Evolutionary conservation across 1,284 basidiomycete species (phyloP), one percentile per base, ranked within the genome.

Genomic region (Leccinum brunneo-olivaceum): DNA sequence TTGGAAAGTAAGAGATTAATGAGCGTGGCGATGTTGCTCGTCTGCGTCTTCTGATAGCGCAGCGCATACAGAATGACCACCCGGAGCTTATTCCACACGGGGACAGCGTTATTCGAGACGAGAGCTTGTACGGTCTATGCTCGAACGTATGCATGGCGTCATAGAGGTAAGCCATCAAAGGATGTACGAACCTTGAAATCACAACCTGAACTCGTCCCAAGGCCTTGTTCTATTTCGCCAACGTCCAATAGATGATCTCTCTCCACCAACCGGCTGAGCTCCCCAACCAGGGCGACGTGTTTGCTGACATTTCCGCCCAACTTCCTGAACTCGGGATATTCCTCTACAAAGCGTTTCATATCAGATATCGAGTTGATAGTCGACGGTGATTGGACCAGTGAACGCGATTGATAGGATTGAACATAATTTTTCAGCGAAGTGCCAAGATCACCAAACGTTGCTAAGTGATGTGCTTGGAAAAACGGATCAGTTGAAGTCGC

Each of bases 261-360:
- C 40, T 85, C 89, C 16, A 98, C 92, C 30, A 97, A 64, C 47
- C 92, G 73, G 60, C 92, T 96, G 48, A 99, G 75, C 64, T 98
- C 96, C 28, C 95, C 95, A 0, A 99, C 92, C 10, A 99, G 69
- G 7, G 94, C 89, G 18, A 98, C 96, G 60, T 98, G 96, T 66
- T 98, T 99, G 67, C 88, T 92, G 24, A 99, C 96, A 63, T 99
- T 99, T 18, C 94, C 94, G 4, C 96, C 92, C 24, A 98, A 74
- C 60, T 94, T 94, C 53, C 85, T 76, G 63, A 98, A 98, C 64
- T 98, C 96, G 2, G 96, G 96, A 66, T 97, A 99, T 56, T 97
- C 94, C 62, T 99, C 96, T 3, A 99, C 89, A 58, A 99, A 99
- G 16, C 80, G 81, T 64, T 97, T 97, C 94, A 97, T 97, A 59